Evolutionary conservation across 441 rosid species (phyloP), one percentile per base, ranked within the genome.

Genomic region (Corymbia calophylla): DNA sequence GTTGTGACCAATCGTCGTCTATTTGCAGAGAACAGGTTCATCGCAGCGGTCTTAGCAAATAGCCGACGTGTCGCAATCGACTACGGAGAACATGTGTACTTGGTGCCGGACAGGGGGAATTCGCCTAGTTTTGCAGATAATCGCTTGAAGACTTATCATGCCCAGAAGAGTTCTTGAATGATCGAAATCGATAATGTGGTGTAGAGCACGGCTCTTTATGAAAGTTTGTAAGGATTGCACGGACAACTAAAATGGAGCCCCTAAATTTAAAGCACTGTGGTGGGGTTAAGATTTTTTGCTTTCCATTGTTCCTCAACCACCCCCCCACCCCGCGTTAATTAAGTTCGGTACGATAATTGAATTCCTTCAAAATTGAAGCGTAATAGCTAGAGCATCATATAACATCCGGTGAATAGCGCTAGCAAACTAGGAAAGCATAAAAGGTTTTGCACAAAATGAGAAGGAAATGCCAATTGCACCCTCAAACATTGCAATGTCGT

Each of bases 101-200:
- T 58, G 14, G n/a, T 25, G n/a, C 15, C 1, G 6, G 64, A 5
- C 27, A 58, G 25, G 64, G 64, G n/a, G n/a, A 25, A 58, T 58
- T 58, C 4, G 2, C 1, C 7, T 25, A 3, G n/a, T 58, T 14
- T 0, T 0, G 64, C 7, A 1, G 64, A 55, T 7, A 55, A 55
- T 55, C 11, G 11, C 64, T 58, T 25, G 64, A 58, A 11, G 64
- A 58, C 13, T 58, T 14, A 25, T 58, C 64, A 9, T 58, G 2
- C n/a, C n/a, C 4, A 12, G 64, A 58, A 58, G 29, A 18, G 56
- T 54, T 54, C 56, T 54, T 21, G 4, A 54, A 21, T 8, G 2
- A 54, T 54, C 9, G 1, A 18, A 18, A 54, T 54, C 56, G 3
- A 54, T 1, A 54, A 54, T 54, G 56, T 9, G 9, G 23, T 54